A percentile compares a stretch with the other conserved stretches of the same genome.
phyloP scores from a whole-genome alignment of 768 basidiomycete genomes.

The Naganishia antarctica region DNA sequence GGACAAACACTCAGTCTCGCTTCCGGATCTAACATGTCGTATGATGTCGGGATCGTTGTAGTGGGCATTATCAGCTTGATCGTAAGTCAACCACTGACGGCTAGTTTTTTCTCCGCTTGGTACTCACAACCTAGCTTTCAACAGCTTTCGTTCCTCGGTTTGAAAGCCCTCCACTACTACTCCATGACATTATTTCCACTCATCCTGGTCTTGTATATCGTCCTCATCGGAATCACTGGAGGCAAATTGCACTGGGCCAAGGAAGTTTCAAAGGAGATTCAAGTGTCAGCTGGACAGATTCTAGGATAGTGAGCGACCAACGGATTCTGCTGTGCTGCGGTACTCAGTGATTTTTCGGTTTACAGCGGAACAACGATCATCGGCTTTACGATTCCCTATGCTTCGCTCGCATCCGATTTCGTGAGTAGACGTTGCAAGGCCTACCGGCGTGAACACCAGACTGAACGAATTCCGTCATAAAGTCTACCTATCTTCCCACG shows the following conservation, averaged over 20 bases:
- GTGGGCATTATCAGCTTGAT: constrained; percentile 45
- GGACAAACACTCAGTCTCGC: constrained; percentile 64
- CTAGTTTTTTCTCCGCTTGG: neutral
- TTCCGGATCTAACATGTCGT: constrained; percentile 55
- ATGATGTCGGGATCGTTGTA: constrained; percentile 54
- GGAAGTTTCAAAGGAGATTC: constrained; percentile 27
- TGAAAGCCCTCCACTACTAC: constrained; percentile 44
- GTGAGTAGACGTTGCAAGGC: constrained; percentile 28
- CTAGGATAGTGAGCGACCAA: constrained; percentile 20
- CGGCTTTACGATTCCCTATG: constrained; percentile 46
- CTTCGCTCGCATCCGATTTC: constrained; percentile 45
- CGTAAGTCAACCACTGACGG: constrained; percentile 30
- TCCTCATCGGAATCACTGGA: constrained; percentile 39
- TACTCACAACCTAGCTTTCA: neutral
- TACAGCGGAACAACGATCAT: constrained; percentile 43
- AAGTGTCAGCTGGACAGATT: constrained; percentile 24
- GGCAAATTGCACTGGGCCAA: constrained; percentile 36
- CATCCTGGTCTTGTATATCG: constrained; percentile 44
- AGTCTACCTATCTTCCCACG: constrained; percentile 45
- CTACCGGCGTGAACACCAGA: neutral
- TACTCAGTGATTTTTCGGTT: neutral
- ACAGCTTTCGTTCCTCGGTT: constrained; percentile 46
- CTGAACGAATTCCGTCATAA: neutral
- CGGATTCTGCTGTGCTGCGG: neutral
- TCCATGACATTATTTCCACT: constrained; percentile 45